Evolutionary conservation across 1,284 basidiomycete genomes (phyloP), one percentile per base, ranked within the genome.

Genomic region (Ceratorhiza oryzae-sativae): DNA sequence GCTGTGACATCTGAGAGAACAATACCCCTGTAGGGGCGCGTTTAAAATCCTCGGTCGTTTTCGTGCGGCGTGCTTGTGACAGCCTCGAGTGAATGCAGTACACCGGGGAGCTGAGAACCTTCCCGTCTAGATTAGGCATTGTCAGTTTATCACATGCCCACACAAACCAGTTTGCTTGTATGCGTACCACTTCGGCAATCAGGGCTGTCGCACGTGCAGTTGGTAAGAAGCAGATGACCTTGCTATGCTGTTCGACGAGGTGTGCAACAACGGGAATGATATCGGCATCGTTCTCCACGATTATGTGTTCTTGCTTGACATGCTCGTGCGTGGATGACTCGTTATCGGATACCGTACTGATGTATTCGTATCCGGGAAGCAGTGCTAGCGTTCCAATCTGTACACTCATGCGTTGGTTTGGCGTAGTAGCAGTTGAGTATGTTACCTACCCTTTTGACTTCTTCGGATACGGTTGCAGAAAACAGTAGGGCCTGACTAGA

Each of bases 291-390:
- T 83, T 80, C 1, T 83, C 80, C 0, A 82, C 81, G 42, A 85
- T 81, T 32, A 87, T 73, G 55, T 78, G 81, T 48, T 83, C 81
- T 79, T 91, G 90, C 20, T 83, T 81, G 8, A 91, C 90, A 75
- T 89, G 88, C 76, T 87, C 82, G 78, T 91, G 90, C 0, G 87
- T 87, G 76, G 89, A 88, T 36, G 83, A 80, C 75, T 91, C 90
- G 71, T 87, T 85, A 25, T 85, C 85, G 12, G 80, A 81, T 27
- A 91, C 80, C 4, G 90, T 90, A 25, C 85, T 86, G 75, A 91
- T 82, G 77, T 90, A 89, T 59, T 83, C 80, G 80, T 90, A 85
- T 70, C 85, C 81, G 13, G 82, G 78, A 18, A 81, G 78, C 46
- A 89, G 80, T 6, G 84, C 65, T n/a, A 68, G 30, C 1, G 49